phyloP scores from a whole-genome alignment of 2,329 filamentous ascomycete species.

The Colletotrichum musicola region DNA sequence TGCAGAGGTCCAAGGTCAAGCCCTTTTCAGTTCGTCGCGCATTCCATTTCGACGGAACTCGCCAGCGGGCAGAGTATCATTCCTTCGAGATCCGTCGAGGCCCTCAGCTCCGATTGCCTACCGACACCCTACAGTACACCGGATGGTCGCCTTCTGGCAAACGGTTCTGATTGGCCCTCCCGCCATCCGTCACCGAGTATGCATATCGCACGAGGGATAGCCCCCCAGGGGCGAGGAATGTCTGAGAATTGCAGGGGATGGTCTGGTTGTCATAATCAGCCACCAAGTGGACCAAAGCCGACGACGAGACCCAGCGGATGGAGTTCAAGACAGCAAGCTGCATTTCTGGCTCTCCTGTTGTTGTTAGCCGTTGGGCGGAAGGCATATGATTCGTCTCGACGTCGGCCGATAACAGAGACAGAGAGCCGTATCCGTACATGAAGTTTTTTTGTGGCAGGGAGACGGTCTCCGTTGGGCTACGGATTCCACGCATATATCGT shows the following conservation, averaged over 20 bases:
- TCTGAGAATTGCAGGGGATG: constrained; percentile 37
- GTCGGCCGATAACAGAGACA: constrained; percentile 23
- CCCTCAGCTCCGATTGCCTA: constrained; percentile 22
- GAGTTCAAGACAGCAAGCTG: constrained; percentile 38
- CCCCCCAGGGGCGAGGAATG: constrained; percentile 30
- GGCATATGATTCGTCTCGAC: constrained; percentile 32
- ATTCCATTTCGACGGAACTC: constrained; percentile 25
- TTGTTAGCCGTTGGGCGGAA: constrained; percentile 33
- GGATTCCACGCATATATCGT: constrained; percentile 38
- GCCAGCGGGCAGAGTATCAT: constrained; percentile 21
- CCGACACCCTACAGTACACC: constrained; percentile 26
- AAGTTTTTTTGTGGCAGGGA: constrained; percentile 38
- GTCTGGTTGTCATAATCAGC: constrained; percentile 35
- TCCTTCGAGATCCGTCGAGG: constrained; percentile 33
- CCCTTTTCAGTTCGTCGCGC: constrained; percentile 18
- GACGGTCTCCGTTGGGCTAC: constrained; percentile 6
- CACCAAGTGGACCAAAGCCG: constrained; percentile 30
- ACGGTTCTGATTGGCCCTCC: constrained; percentile 17
- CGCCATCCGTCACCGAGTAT: constrained; percentile 20
- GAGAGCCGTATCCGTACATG: constrained; percentile 5
- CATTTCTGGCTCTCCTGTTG: constrained; percentile 40
- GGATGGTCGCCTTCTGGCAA: not conserved
- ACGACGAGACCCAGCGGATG: constrained; percentile 27
- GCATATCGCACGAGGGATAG: constrained; percentile 34
- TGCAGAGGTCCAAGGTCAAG: constrained; percentile 31